Conservation (phyloP, 2,329 filamentous ascomycete species). For the Exophiala phaeomuriformis region DNA sequence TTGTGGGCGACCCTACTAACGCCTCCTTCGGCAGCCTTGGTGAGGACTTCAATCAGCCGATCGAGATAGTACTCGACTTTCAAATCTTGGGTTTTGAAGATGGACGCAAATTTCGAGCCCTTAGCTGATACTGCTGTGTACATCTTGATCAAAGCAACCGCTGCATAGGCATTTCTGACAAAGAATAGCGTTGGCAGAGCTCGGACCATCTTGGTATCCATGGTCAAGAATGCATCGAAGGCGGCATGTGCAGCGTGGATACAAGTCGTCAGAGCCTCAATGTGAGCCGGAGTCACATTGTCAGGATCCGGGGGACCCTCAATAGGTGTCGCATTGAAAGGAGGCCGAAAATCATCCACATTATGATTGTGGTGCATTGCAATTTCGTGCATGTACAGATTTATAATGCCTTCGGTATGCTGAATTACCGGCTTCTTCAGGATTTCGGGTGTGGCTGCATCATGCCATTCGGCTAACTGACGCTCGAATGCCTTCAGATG, state of each 20-base stretch:
- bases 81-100: constrained; percentile 62
- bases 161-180: constrained; percentile 63
- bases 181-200: constrained; percentile 64
- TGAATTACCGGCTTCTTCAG: constrained; percentile 50
- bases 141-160: constrained; percentile 66
- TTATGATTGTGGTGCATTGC: constrained; percentile 59
- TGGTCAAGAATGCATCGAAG: constrained; percentile 56
- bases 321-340: constrained; percentile 34
- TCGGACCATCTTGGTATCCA: constrained; percentile 54
- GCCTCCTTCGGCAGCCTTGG: constrained; percentile 54
- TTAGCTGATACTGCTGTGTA: constrained; percentile 60
- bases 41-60: constrained; percentile 61
- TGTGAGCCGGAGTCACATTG: constrained; percentile 51
- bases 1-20: constrained; percentile 60
- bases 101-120: constrained; percentile 59
- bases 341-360: constrained; percentile 45
- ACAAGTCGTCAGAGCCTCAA: constrained; percentile 60
- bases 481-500: constrained; percentile 58
- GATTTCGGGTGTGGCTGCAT: constrained; percentile 46
- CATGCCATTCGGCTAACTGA: constrained; percentile 55
- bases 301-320: constrained; percentile 28
- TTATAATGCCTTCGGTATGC: constrained; percentile 59
- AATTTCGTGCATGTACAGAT: constrained; percentile 69
- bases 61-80: constrained; percentile 61
- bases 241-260: constrained; percentile 59